Percentiles rank a stretch among this genome's conserved stretches.
phyloP scores from a whole-genome alignment of 441 rosid species.

The Arabidopsis lyrata region DNA sequence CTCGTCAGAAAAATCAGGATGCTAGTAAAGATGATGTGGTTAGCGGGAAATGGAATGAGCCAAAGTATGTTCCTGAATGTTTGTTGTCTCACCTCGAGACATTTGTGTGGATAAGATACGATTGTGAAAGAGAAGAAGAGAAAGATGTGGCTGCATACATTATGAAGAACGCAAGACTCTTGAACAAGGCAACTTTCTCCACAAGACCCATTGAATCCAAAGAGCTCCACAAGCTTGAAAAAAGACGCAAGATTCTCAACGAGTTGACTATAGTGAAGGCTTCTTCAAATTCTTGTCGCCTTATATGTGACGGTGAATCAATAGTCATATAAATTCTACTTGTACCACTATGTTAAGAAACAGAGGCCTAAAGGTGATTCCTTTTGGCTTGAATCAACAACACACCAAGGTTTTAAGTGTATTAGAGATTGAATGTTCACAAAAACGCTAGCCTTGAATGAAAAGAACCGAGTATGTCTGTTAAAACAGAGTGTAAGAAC shows the following conservation, averaged over 20 bases:
- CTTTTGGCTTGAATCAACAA: too few species aligned
- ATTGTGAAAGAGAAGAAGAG: neutral
- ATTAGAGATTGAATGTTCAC: too few species aligned
- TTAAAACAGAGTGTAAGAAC: too few species aligned
- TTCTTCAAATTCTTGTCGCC: neutral
- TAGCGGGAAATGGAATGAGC: neutral
- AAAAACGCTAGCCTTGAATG: too few species aligned
- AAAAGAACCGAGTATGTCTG: too few species aligned
- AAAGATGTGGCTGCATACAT: neutral
- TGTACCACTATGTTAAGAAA: neutral
- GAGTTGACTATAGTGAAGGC: neutral
- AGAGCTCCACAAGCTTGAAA: too few species aligned
- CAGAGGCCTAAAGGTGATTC: too few species aligned
- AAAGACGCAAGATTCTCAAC: neutral
- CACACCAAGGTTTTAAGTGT: too few species aligned
- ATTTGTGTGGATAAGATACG: neutral
- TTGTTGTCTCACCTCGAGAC: conserved; percentile 2
- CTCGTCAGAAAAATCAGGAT: neutral
- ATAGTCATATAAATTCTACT: too few species aligned
- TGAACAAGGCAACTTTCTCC: neutral
- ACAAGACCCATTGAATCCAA: neutral
- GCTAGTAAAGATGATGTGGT: neutral
- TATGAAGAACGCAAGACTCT: neutral
- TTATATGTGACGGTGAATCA: neutral
- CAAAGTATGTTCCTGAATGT: conserved; percentile 4